Base-by-base conservation (phyloP, 2,329 filamentous ascomycete genomes). In the Penicillium verrucosum region DNA sequence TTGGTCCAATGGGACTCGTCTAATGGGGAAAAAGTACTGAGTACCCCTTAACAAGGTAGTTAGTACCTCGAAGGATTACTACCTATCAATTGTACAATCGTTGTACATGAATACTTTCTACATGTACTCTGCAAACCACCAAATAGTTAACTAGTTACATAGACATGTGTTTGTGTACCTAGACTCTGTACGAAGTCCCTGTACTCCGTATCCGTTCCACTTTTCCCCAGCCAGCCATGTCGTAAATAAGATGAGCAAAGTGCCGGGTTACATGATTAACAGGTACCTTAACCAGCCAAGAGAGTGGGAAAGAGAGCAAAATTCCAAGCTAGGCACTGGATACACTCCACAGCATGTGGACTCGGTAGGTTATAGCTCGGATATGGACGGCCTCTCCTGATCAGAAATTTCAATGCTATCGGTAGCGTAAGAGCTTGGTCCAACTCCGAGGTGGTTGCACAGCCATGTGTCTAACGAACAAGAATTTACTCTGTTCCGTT, bases 1-100 rank as follows among this genome's bases (percentile, higher is more conserved):
- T 42, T 32, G 1, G 57, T 51, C 56, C 51, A 40, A 63, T 59
- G 30, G 18, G 52, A 64, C 48, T 46, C 40, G 51, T 64, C 58
- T 25, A 52, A 57, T 46, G 6, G 38, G 38, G 6, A 29, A 4
- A 21, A 27, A 29, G 44, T 42, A 11, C 10, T 21, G 10, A 37
- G 34, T 37, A 37, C 34, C 34, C 34, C 34, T 37, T 34, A 34
- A 34, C 11, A 23, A 51, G 18, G 16, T 44, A 23, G 6, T 14
- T 34, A 12, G 18, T 32, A 32, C 32, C 16, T 32, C n/a, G 29
- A 45, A 44, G 30, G 14, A 47, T 34, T 18, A 37, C 14, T n/a
- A 40, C 25, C 27, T 21, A 9, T 32, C 14, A 14, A 21, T 16
- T 25, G 21, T 45, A 21, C 7, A 45, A 32, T 12, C 30, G 5